Evolutionary conservation across 768 basidiomycete genomes (phyloP), one percentile per base, ranked within the genome.

Genomic region (Mycena floridula): DNA sequence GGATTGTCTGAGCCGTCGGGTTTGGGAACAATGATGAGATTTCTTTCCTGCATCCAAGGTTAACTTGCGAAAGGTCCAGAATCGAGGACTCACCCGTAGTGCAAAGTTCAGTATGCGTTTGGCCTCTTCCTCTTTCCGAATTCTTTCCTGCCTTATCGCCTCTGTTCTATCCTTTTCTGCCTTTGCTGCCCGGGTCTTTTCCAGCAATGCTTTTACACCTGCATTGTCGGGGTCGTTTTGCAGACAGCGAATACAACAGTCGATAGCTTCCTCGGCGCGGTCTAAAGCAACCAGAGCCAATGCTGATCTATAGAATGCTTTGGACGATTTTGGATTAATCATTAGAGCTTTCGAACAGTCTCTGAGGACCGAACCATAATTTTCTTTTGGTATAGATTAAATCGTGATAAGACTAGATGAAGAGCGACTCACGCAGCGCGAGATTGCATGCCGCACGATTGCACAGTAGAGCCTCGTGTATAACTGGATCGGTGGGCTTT

Each of bases 391-490:
- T 7, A 12, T 13, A 27, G 13, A 13, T 44, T 36, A 42, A 44
- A 13, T n/a, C n/a, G 26, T 46, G 41, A 40, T 22, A 5, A 35
- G 4, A 15, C 4, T 4, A 35, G 18, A 30, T 18, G 25, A 38
- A 38, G 40, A 24, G 15, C 25, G 21, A 59, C 85, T 56, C 52
- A 91, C 92, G 68, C 16, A 94, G 74, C 59, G 90, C 89, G 15
- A 98, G 73, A 58, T 98, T 94, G 50, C 90, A 94, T 6, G 92
- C 94, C 4, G 95, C 92, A 32, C 94, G 79, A 63, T 99, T 99
- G 58, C 83, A 81, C 36, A 89, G 67, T 18, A 99, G 68, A 0
- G 82, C 82, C 51, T 85, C 85, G 37, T 67, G 67, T 8, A 90
- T 54, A 12, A 53, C 49, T 7, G 50, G 45, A 51, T 89, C 81